Base-by-base conservation (phyloP, 192 early-diverging fungal genomes). In the Coemansia nantahalensis region DNA sequence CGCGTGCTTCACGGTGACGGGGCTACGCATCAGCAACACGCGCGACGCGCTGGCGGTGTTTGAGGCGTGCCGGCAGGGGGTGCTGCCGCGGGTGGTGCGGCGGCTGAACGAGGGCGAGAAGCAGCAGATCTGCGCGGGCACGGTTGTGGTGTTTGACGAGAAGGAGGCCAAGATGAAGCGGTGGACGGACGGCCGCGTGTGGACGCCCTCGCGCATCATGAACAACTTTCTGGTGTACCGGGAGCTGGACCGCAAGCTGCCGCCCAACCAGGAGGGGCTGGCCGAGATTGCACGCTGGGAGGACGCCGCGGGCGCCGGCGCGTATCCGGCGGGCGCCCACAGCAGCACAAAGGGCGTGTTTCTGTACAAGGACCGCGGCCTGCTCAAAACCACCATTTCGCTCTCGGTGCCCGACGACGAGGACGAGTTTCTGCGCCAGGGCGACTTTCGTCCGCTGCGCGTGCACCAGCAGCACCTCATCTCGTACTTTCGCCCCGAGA, bases 141-240 rank as follows among this genome's bases (percentile, higher is more conserved):
- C 86, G 4, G 79, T 92, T n/a, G 86, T 91, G 36, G 86, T 93
- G 35, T 93, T 90, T 78, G 86, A 91, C 56, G 90, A 93, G 68
- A 74, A 82, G 44, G 87, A 90, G 56, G 85, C 85, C 32, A 83
- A 85, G 7, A 90, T 92, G 70, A 89, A 89, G 64, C 79, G 91
- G 17, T 94, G 91, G 91, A 93, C 91, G 3, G 90, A 92, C 45
- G 89, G 89, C 6, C 77, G 84, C 8, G 65, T 82, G 15, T 92
- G 90, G 90, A 87, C 87, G 28, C 90, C 90, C 10, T 90, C 89
- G 14, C 82, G 90, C 22, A 89, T 92, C 22, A 63, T 87, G 23
- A 86, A 86, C 48, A 88, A 89, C 45, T 92, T 90, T 54, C 59
- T 92, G 34, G 73, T 90, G 38, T 92, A 92, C 73, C 84, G 88